These are phyloP conservation scores for Plasmopara muralis DNA, from an alignment of 352 stramenopile genomes.

Conservation along the genomic window DNA sequence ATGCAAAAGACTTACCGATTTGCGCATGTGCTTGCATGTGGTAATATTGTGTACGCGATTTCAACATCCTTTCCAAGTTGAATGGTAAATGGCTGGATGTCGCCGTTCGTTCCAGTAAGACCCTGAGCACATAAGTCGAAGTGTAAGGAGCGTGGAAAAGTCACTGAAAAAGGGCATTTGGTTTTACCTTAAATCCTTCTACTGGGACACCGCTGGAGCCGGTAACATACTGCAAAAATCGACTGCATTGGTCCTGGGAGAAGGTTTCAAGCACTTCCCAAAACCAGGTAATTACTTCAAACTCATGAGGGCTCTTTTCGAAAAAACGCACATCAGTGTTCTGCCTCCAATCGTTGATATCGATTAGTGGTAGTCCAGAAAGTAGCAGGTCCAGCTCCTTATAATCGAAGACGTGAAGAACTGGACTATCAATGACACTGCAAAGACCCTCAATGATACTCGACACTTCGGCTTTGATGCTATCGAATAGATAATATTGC, in stretches of 20 bases:
- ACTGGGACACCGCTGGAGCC: slow-evolving; percentile 75
- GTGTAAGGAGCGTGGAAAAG: not conserved
- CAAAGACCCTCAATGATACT: slow-evolving; percentile 85
- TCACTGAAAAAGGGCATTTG: not conserved
- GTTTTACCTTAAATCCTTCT: slow-evolving; percentile 59
- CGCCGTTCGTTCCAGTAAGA: slow-evolving; percentile 69
- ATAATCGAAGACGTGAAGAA: slow-evolving; percentile 97
- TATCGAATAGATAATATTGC: slow-evolving; percentile 94
- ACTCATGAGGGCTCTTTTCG: slow-evolving; percentile 29
- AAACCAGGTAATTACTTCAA: slow-evolving; percentile 64
- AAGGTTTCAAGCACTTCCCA: slow-evolving; percentile 68
- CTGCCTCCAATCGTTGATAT: slow-evolving; percentile 81
- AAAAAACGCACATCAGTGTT: slow-evolving; percentile 59
- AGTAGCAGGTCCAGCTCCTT: slow-evolving; percentile 91
- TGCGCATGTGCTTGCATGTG: slow-evolving; percentile 75
- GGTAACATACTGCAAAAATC: slow-evolving; percentile 79
- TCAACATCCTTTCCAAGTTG: slow-evolving; percentile 43
- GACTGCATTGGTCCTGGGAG: slow-evolving; percentile 48
- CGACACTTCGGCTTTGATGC: slow-evolving; percentile 84
- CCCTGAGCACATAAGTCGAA: slow-evolving; percentile 18
- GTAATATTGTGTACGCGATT: slow-evolving; percentile 46
- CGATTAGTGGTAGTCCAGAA: slow-evolving; percentile 68
- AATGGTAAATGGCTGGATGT: slow-evolving; percentile 71
- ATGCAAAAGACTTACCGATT: slow-evolving; percentile 41
- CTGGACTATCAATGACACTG: slow-evolving; percentile 91